These are phyloP conservation scores for Castanea mollissima DNA, from an alignment of 306 rosid species.

Conservation along the genomic window DNA sequence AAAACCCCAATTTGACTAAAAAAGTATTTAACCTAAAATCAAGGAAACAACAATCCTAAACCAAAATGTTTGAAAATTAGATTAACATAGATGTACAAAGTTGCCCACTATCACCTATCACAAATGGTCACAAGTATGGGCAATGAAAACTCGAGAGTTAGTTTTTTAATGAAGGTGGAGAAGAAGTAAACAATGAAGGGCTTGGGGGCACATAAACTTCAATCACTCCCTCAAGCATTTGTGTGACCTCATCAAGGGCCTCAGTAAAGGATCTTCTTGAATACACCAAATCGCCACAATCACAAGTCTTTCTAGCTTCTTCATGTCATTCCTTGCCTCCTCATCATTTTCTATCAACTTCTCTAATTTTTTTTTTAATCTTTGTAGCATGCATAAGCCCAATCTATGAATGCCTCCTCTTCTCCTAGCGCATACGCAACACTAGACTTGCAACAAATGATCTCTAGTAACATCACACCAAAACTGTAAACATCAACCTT, in stretches of 20 bases:
- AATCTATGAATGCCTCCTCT: conserved; percentile 18
- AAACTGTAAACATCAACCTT: too few species aligned
- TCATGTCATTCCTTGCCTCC: conserved; percentile 26
- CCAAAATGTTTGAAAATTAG: too few species aligned
- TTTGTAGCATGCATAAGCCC: conserved; percentile 10
- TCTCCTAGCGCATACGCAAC: neutral
- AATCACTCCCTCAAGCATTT: conserved; percentile 24
- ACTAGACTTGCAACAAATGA: conserved; percentile 10
- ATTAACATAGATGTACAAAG: too few species aligned
- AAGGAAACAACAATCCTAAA: too few species aligned
- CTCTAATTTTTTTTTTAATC: neutral
- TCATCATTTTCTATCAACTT: conserved; percentile 19
- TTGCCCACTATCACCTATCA: too few species aligned
- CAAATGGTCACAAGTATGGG: neutral
- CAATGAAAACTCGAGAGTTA: neutral
- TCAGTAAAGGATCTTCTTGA: conserved; percentile 24
- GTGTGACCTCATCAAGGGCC: conserved; percentile 28
- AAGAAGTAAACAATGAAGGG: conserved; percentile 12
- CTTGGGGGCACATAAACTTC: conserved; percentile 26
- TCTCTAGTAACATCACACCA: neutral
- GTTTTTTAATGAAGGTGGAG: neutral
- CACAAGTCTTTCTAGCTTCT: conserved; percentile 12
- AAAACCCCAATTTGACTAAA: too few species aligned
- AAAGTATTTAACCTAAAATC: too few species aligned
- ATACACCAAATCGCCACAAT: conserved; percentile 27